A percentile compares a stretch with the other conserved stretches of the same genome.
Conservation (phyloP, 1,284 basidiomycete genomes). For the Entoloma clypeatum region DNA sequence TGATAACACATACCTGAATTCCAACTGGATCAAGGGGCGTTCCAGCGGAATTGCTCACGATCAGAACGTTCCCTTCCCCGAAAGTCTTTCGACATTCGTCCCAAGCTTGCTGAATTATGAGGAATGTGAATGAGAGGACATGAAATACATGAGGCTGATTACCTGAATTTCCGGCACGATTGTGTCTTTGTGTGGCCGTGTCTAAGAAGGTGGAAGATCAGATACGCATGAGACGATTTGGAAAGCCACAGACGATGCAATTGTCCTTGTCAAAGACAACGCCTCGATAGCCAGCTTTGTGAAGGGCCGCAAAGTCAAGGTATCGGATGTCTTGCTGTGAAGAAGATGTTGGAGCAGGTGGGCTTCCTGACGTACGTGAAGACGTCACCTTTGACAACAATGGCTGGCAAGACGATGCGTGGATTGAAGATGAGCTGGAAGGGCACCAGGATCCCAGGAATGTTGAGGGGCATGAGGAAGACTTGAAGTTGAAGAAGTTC, state of each 20-base stretch:
- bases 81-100: conserved; percentile 68
- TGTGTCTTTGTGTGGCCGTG: conserved; percentile 67
- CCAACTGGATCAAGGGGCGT: conserved; percentile 74
- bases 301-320: conserved; percentile 80
- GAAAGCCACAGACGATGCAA: conserved; percentile 76
- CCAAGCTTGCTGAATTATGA: conserved; percentile 66
- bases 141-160: conserved; percentile 18
- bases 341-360: conserved; percentile 17
- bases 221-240: not conserved
- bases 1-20: conserved; percentile 59
- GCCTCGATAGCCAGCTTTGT: conserved; percentile 76
- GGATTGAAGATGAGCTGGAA: conserved; percentile 74
- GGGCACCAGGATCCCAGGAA: conserved; percentile 74
- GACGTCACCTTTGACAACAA: conserved; percentile 67
- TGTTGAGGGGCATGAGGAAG: conserved; percentile 63
- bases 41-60: conserved; percentile 95
- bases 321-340: conserved; percentile 79
- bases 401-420: conserved; percentile 66
- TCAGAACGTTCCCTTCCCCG: conserved; percentile 75
- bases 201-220: conserved; percentile 46
- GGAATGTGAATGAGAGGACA: not conserved
- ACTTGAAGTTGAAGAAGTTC: conserved; percentile 12
- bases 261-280: conserved; percentile 98
- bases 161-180: conserved; percentile 73
- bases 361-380: not conserved